Conservation (phyloP, 495 filamentous ascomycete species). For the Massariosphaeria phaeospora region DNA sequence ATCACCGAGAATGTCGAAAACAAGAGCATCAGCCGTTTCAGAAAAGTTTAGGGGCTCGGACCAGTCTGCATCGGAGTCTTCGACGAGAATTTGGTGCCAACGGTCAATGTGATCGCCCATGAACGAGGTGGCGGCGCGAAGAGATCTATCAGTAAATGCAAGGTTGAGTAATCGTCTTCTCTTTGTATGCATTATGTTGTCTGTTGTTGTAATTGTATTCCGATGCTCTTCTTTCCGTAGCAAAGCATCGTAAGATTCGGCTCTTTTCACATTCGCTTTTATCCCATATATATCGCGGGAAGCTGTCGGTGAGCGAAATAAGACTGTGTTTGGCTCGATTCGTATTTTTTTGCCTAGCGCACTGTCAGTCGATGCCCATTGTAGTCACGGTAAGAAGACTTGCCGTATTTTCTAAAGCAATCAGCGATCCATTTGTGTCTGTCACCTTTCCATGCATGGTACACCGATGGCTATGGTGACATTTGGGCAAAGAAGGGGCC, state of each 20-base stretch:
- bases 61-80: conserved; percentile 2
- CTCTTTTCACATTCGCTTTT: conserved; percentile 38
- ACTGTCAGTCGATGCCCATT: background rate
- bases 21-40: conserved; percentile 57
- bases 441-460: conserved; percentile 24
- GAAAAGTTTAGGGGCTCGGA: conserved; percentile 45
- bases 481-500: conserved; percentile 28
- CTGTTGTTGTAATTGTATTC: conserved; percentile 29
- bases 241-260: conserved; percentile 33
- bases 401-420: conserved; percentile 31
- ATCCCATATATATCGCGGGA: conserved; percentile 33
- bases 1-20: conserved; percentile 69
- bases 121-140: conserved; percentile 17
- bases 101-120: conserved; percentile 36
- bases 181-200: conserved; percentile 31
- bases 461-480: conserved; percentile 27
- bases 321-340: conserved; percentile 33
- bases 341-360: conserved; percentile 33
- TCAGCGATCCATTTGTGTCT: conserved; percentile 32
- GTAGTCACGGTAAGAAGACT: background rate
- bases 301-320: conserved; percentile 28
- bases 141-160: conserved; percentile 34
- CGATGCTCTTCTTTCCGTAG: conserved; percentile 18
- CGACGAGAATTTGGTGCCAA: conserved; percentile 33
- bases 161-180: conserved; percentile 35